A percentile compares a stretch with the other conserved stretches of the same genome.
Conservation (phyloP, 441 rosid genomes). For the Brassica hybrid region DNA sequence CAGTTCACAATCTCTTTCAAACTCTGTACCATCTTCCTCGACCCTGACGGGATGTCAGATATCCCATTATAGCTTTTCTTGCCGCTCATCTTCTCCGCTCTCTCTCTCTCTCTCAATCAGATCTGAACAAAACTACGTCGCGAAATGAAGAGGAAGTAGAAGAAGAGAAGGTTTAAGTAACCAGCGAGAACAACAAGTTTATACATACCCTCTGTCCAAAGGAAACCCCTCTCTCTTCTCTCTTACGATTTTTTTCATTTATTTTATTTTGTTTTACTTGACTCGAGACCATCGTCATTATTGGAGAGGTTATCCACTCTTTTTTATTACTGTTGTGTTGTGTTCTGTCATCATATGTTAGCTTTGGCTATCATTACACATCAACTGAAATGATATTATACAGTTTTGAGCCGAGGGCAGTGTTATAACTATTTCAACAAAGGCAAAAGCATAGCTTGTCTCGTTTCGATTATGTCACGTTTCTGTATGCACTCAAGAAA, state of each 20-base stretch:
- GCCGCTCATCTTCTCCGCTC: constrained; percentile 34
- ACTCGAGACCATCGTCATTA: too few relatives aligned
- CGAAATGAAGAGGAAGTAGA: not conserved
- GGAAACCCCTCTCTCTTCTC: not conserved
- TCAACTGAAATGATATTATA: too few relatives aligned
- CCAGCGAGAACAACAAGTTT: not conserved
- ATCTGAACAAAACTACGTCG: not conserved
- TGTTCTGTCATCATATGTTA: too few relatives aligned
- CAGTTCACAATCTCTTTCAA: constrained; percentile 54
- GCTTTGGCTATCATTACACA: too few relatives aligned
- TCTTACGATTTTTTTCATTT: not conserved
- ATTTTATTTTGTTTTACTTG: too few relatives aligned
- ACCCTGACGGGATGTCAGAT: constrained; percentile 27
- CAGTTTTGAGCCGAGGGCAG: too few relatives aligned
- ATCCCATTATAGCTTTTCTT: constrained; percentile 16
- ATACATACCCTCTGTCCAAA: constrained; percentile 10
- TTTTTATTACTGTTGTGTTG: too few relatives aligned
- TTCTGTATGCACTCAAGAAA: too few relatives aligned
- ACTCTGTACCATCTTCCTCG: constrained; percentile 50
- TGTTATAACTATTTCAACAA: too few relatives aligned
- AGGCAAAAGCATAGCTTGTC: too few relatives aligned
- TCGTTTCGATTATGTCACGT: too few relatives aligned
- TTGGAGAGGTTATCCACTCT: too few relatives aligned
- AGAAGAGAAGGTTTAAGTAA: not conserved
- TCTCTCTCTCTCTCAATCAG: constrained; percentile 27